These are phyloP conservation scores for Umbelopsis ramanniana DNA, from an alignment of 192 early-diverging fungal genomes.

Conservation along the genomic window DNA sequence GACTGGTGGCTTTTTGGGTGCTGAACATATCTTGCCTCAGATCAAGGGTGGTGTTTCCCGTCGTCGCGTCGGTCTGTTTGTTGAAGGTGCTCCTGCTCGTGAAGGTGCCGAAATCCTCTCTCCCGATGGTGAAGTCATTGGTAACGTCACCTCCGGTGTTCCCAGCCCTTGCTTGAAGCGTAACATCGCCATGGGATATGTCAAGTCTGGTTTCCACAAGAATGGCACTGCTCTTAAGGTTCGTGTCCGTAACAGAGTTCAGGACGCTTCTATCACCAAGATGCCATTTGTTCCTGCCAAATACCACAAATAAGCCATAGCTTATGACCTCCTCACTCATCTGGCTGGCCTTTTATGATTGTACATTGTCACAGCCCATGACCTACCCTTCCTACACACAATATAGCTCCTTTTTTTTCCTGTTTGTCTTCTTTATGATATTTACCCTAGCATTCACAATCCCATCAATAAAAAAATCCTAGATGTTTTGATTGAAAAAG, in stretches of 20 bases:
- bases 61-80: conserved; percentile 87
- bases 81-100: conserved; percentile 94
- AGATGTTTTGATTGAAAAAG: no score
- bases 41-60: conserved; percentile 78
- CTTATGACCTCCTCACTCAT: neutral
- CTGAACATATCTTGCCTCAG: conserved; percentile 82
- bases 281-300: conserved; percentile 93
- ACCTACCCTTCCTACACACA: neutral
- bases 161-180: conserved; percentile 91
- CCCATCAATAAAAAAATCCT: neutral
- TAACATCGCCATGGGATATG: conserved; percentile 98
- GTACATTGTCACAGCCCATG: neutral
- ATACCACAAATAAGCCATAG: conserved; percentile 68
- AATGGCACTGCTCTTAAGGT: conserved; percentile 89
- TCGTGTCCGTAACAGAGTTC: conserved; percentile 83
- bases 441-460: neutral
- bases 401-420: neutral
- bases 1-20: conserved; percentile 93
- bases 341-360: neutral
- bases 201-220: conserved; percentile 89
- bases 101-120: conserved; percentile 71
- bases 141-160: conserved; percentile 90
- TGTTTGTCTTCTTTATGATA: neutral
- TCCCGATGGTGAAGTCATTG: conserved; percentile 67
- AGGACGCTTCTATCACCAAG: conserved; percentile 84